phyloP scores from a whole-genome alignment of 192 early-diverging fungal genomes.

The Coemansia asiatica region DNA sequence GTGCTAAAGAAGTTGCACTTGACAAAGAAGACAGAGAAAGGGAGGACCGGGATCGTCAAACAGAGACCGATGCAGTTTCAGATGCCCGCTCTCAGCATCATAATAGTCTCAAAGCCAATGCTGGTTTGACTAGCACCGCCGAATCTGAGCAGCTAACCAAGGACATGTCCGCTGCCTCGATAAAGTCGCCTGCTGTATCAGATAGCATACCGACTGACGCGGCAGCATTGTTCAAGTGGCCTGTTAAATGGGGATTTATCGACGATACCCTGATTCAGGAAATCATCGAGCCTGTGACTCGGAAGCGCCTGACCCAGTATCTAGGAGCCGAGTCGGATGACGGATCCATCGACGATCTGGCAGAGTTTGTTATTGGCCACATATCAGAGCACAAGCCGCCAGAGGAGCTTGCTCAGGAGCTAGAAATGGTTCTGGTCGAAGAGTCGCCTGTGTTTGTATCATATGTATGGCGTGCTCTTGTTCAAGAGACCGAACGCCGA shows the following conservation, averaged over 20 bases:
- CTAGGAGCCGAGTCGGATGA: conserved; percentile 71
- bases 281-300: conserved; percentile 74
- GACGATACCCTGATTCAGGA: conserved; percentile 57
- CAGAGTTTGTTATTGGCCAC: conserved; percentile 75
- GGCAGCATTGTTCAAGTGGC: conserved; percentile 28
- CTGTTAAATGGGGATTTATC: conserved; percentile 32
- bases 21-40: conserved; percentile 66
- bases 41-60: conserved; percentile 50
- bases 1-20: conserved; percentile 66
- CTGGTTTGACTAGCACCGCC: too few species aligned
- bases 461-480: conserved; percentile 72
- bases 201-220: conserved; percentile 25
- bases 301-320: conserved; percentile 77
- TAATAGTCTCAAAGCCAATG: too few species aligned
- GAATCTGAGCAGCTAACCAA: neutral
- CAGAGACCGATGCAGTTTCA: too few species aligned
- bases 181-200: conserved; percentile 4
- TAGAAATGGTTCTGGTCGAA: conserved; percentile 81
- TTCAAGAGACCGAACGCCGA: neutral
- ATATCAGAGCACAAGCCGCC: conserved; percentile 68
- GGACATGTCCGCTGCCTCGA: conserved; percentile 4
- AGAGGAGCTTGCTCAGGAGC: conserved; percentile 69
- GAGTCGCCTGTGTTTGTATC: conserved; percentile 85
- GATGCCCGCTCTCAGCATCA: too few species aligned
- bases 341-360: conserved; percentile 61